Percentiles rank a stretch among this genome's conserved stretches.
Conservation (phyloP, 2,329 filamentous ascomycete species). For the Penicillium sclerotiorum region DNA sequence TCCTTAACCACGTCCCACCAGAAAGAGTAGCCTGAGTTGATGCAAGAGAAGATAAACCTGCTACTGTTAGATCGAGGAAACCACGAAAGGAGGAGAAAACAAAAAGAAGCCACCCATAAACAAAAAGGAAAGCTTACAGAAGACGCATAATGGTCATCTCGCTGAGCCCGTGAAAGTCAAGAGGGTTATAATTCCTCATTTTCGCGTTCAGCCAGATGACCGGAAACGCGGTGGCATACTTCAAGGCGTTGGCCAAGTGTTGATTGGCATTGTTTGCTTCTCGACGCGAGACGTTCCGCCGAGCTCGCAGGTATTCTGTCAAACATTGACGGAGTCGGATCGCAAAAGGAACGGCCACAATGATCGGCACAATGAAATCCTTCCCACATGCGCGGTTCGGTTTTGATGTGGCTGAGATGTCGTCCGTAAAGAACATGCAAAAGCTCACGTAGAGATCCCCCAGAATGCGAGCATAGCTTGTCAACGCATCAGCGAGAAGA, state of each 20-base stretch:
- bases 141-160: slow-evolving; percentile 59
- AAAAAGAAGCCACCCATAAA: too few relatives aligned
- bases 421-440: slow-evolving; percentile 83
- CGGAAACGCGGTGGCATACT: slow-evolving; percentile 92
- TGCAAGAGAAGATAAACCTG: slow-evolving; percentile 72
- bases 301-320: slow-evolving; percentile 79
- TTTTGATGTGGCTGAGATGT: slow-evolving; percentile 72
- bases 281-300: slow-evolving; percentile 49
- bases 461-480: slow-evolving; percentile 89
- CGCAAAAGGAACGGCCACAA: slow-evolving; percentile 78
- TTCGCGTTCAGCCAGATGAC: slow-evolving; percentile 80
- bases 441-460: slow-evolving; percentile 85
- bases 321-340: slow-evolving; percentile 92
- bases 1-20: slow-evolving; percentile 98
- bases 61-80: neutral
- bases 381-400: slow-evolving; percentile 84
- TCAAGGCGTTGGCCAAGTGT: slow-evolving; percentile 89
- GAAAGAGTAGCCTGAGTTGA: slow-evolving; percentile 94
- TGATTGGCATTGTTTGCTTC: slow-evolving; percentile 73
- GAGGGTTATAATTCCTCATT: slow-evolving; percentile 64
- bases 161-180: slow-evolving; percentile 53
- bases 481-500: slow-evolving; percentile 88
- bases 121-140: slow-evolving; percentile 47
- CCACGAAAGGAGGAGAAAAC: neutral
- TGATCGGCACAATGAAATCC: slow-evolving; percentile 74